Conservation (phyloP, 345 rosid genomes). For the Arabidopsis suecica region DNA sequence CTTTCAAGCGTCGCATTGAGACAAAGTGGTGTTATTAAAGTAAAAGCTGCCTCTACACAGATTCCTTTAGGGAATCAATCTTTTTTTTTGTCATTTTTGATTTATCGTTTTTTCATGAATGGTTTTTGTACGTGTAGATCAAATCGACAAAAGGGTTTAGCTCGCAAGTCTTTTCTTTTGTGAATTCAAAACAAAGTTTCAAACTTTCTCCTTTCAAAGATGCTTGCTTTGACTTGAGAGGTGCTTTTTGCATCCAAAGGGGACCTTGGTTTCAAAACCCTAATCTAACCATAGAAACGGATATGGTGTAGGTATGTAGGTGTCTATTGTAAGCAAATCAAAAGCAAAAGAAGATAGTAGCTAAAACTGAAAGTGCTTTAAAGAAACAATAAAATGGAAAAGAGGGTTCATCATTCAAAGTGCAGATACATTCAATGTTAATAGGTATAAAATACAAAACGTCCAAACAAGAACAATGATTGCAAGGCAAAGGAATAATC, state of each 20-base stretch:
- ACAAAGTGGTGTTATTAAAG: constrained; percentile 44
- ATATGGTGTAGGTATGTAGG: constrained; percentile 35
- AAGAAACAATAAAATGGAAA: constrained; percentile 36
- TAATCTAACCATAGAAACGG: constrained; percentile 8
- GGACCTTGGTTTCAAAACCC: constrained; percentile 34
- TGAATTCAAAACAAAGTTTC: constrained; percentile 42
- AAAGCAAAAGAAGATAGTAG: constrained; percentile 35
- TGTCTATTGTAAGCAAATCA: constrained; percentile 21
- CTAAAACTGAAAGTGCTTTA: not conserved
- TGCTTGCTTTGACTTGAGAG: constrained; percentile 40
- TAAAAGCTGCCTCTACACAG: constrained; percentile 41
- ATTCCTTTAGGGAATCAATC: constrained; percentile 31
- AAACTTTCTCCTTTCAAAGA: constrained; percentile 34
- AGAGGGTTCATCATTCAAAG: constrained; percentile 36
- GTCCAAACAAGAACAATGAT: constrained; percentile 47
- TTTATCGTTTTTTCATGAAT: constrained; percentile 18
- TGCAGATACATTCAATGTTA: constrained; percentile 22
- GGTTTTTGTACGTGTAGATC: constrained; percentile 41
- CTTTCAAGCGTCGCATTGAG: constrained; percentile 34
- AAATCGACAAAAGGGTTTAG: constrained; percentile 34
- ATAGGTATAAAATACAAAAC: constrained; percentile 34
- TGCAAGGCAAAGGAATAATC: constrained; percentile 43
- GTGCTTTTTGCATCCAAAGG: constrained; percentile 31
- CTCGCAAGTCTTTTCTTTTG: constrained; percentile 30
- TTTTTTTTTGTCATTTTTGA: not conserved